These are phyloP conservation scores for Nitzschia sp. DNA, from an alignment of 108 stramenopile genomes.

Conservation along the genomic window DNA sequence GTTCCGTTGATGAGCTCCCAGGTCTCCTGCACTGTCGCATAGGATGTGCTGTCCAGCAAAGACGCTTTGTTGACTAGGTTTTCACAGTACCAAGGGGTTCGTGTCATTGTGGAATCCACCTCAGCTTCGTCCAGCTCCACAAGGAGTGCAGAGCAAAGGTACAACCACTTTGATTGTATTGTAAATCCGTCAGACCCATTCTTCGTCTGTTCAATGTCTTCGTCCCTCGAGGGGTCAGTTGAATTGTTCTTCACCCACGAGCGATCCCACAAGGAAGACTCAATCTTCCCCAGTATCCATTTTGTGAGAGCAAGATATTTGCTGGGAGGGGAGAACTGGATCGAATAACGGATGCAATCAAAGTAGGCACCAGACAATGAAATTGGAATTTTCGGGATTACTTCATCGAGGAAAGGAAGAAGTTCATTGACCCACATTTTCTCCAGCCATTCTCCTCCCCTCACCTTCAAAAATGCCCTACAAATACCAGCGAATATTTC, in stretches of 20 bases:
- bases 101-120: conserved; percentile 23
- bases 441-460: conserved; percentile 36
- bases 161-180: conserved; percentile 80
- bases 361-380: conserved; percentile 65
- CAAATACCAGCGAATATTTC: conserved; percentile 84
- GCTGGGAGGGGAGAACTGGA: conserved; percentile 66
- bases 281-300: conserved; percentile 65
- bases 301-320: conserved; percentile 55
- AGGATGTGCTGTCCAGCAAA: not conserved
- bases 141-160: conserved; percentile 69
- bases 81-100: conserved; percentile 41
- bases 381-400: conserved; percentile 71
- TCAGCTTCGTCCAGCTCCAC: conserved; percentile 71
- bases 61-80: conserved; percentile 1
- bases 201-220: conserved; percentile 13
- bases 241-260: conserved; percentile 15
- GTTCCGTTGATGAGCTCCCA: conserved; percentile 65
- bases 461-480: conserved; percentile 44
- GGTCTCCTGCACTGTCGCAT: conserved; percentile 38
- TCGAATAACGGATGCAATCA: conserved; percentile 68
- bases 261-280: conserved; percentile 74
- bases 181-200: conserved; percentile 71
- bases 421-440: conserved; percentile 59
- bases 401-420: conserved; percentile 78
- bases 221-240: conserved; percentile 16